Base-by-base conservation (phyloP, 306 rosid species). In the Medicago ruthenica region DNA sequence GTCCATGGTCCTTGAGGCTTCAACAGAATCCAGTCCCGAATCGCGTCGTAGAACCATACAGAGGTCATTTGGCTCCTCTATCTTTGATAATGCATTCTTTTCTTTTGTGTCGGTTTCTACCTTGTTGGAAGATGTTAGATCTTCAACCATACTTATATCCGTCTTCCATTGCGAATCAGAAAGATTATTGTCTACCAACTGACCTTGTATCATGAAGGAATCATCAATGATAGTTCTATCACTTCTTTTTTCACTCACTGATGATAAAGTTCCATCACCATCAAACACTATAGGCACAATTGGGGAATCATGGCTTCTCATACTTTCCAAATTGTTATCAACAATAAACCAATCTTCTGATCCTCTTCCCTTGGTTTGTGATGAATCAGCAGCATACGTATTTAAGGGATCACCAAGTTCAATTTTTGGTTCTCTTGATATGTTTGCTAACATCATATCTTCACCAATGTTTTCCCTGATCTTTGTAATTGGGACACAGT, bases 201-300 rank as follows among this genome's bases (percentile, higher is more conserved):
- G 88, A 72, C 87, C 77, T 55, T 81, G 89, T 62, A 89, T 79
- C 87, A 89, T 87, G 85, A 89, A 89, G 65, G 91, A 89, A 75
- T 89, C 93, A 81, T 89, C 93, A 18, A 69, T 17, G 16, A 58
- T 61, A 71, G 69, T 54, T 47, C 68, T 47, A 77, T 54, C 82
- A 12, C 50, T 67, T 66, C 84, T 76, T 63, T 82, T 84, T 27
- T 81, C 83, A 27, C 31, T 27, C 31, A 27, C 31, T 27, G 31
- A 27, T 27, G 31, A 27, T 27, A 27, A 27, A 27, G 31, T 0
- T 27, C 31, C 31, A 27, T 27, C 31, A 27, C 31, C 31, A 27
- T 27, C 74, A 31, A 87, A 83, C 70, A 62, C 58, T 41, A 71
- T 58, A 67, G 74, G 80, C 22, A 61, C 57, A 39, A 53, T 18